phyloP scores from a whole-genome alignment of 2,329 filamentous ascomycete genomes.

The Pestalotiopsis sp. region DNA sequence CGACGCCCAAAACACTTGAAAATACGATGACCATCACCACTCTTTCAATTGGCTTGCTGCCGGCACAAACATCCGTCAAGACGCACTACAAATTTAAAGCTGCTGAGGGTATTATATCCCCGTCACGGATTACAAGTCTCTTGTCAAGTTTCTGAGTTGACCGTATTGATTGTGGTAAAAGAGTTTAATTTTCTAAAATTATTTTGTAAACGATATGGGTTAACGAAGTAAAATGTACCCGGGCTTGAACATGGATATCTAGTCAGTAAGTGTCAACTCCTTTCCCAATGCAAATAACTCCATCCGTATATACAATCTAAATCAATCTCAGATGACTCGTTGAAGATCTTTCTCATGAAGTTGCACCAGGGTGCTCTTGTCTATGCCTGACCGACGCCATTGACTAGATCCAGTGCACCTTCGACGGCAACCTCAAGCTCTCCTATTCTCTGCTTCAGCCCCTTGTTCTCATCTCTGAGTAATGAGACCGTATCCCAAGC shows the following conservation, averaged over 20 bases:
- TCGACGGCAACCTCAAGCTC: constrained; percentile 64
- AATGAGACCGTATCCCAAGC: constrained; percentile 69
- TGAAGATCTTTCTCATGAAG: constrained; percentile 1
- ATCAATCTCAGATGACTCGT: not conserved
- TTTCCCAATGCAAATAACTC: not conserved
- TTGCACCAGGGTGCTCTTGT: not conserved
- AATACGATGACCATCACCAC: too few species aligned
- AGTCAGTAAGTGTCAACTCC: not conserved
- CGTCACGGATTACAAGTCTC: too few species aligned
- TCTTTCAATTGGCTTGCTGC: too few species aligned
- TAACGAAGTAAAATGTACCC: not conserved
- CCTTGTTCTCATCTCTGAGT: constrained; percentile 64
- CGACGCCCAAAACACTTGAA: too few species aligned
- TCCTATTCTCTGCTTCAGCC: constrained; percentile 61
- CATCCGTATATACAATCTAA: not conserved
- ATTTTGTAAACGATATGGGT: not conserved
- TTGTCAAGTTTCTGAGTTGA: too few species aligned
- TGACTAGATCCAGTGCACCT: constrained; percentile 62
- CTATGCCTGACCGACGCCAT: constrained; percentile 47
- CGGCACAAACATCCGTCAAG: too few species aligned
- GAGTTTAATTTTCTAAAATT: not conserved
- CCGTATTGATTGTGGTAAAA: not conserved
- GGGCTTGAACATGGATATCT: not conserved
- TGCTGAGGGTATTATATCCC: too few species aligned
- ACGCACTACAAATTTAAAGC: too few species aligned